These are phyloP conservation scores for Parsonsia alboflavescens DNA, from an alignment of 257 asterid genomes.

Conservation along the genomic window DNA sequence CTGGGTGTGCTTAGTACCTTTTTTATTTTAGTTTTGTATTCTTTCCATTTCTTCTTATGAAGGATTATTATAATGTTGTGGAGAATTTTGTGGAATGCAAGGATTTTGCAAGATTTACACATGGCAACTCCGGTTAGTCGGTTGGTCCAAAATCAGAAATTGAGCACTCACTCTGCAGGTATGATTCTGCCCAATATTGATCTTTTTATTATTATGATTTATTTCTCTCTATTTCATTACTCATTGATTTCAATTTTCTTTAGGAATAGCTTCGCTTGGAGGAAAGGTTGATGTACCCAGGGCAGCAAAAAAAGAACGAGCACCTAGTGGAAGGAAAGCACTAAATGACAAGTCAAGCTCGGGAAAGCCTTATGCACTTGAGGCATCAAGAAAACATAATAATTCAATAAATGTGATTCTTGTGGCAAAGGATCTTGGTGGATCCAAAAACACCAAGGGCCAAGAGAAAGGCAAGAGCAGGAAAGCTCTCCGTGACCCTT, in stretches of 20 bases:
- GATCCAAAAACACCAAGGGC: slow-evolving; percentile 31
- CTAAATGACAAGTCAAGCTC: slow-evolving; percentile 87
- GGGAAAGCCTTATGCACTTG: slow-evolving; percentile 44
- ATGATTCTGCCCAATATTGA: not conserved
- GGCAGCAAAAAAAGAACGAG: slow-evolving; percentile 47
- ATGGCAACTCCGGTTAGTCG: slow-evolving; percentile 70
- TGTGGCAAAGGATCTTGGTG: slow-evolving; percentile 41
- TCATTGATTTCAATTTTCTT: not conserved
- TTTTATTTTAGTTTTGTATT: no score
- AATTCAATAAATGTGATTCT: slow-evolving; percentile 37
- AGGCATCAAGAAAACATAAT: slow-evolving; percentile 39
- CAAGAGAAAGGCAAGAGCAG: slow-evolving; percentile 43
- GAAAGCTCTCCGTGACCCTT: slow-evolving; percentile 73
- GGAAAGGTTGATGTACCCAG: slow-evolving; percentile 40
- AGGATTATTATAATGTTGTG: not conserved
- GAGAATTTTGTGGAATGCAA: slow-evolving; percentile 9
- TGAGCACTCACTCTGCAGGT: slow-evolving; percentile 58
- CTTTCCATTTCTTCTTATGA: not conserved
- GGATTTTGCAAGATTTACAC: slow-evolving; percentile 7
- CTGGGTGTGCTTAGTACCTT: not conserved
- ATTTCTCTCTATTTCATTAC: not conserved
- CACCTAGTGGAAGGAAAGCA: slow-evolving; percentile 62
- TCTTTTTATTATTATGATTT: not conserved
- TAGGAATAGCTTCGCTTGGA: slow-evolving; percentile 42
- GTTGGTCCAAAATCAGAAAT: slow-evolving; percentile 67